phyloP scores from a whole-genome alignment of 345 rosid species.

The Heritiera fomes region DNA sequence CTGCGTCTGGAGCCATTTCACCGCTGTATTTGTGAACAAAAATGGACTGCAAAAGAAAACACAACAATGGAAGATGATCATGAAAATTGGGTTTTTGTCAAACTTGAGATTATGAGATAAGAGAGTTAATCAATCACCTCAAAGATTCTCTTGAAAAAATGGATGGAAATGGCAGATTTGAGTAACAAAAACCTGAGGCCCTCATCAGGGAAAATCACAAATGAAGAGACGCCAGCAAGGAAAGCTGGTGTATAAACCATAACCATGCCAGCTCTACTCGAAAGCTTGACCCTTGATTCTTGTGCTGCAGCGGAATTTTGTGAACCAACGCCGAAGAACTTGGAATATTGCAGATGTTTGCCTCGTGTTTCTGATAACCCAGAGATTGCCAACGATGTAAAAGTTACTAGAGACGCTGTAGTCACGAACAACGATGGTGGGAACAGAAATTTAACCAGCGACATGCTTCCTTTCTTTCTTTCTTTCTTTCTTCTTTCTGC shows the following conservation, averaged over 20 bases:
- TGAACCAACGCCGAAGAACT: conserved; percentile 36
- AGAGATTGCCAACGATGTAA: conserved; percentile 30
- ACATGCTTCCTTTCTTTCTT: not conserved
- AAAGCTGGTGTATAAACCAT: conserved; percentile 60
- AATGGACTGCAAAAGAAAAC: not conserved
- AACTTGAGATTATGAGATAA: not conserved
- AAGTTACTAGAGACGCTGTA: conserved; percentile 37
- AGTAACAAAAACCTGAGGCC: conserved; percentile 55
- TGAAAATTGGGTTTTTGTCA: not conserved
- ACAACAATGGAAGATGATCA: conserved; percentile 12
- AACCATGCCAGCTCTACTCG: conserved; percentile 69
- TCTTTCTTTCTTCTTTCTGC: too few relatives aligned
- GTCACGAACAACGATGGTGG: conserved; percentile 47
- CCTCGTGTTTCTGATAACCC: conserved; percentile 59
- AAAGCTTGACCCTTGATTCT: conserved; percentile 24
- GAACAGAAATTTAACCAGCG: conserved; percentile 28
- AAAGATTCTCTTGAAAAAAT: conserved; percentile 68
- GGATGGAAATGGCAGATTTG: conserved; percentile 53
- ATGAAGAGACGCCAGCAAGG: conserved; percentile 52
- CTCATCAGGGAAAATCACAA: conserved; percentile 42
- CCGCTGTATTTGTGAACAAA: conserved; percentile 16
- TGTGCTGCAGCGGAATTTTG: not conserved
- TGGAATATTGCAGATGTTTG: conserved; percentile 56
- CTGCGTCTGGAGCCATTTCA: not conserved
- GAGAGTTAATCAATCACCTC: conserved; percentile 40